Evolutionary conservation across 495 filamentous ascomycete genomes (phyloP).

Genomic region (Lophium mytilinum): DNA sequence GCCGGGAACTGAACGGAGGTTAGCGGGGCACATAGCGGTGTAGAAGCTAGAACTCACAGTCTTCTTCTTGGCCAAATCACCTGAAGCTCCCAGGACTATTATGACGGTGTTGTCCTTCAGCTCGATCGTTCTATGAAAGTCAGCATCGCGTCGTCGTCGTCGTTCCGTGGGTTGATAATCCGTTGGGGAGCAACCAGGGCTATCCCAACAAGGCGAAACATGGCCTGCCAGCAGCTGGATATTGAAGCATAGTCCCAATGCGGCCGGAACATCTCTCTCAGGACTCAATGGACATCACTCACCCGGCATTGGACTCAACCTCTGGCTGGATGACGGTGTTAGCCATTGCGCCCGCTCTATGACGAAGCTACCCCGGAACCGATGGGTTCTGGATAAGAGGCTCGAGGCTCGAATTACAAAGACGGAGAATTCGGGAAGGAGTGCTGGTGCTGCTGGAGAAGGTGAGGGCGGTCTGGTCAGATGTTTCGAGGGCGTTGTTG

Average conservation of each 20-base stretch:
- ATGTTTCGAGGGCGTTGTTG: too few species aligned
- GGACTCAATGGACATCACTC: constrained; percentile 35
- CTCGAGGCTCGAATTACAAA: neutral
- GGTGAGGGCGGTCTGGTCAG: neutral
- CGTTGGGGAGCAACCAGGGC: neutral
- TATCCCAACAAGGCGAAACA: neutral
- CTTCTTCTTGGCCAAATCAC: constrained; percentile 99
- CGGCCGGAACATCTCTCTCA: too few species aligned
- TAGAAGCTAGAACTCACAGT: constrained; percentile 55
- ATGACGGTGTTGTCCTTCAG: constrained; percentile 98
- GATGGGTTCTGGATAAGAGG: constrained; percentile 6
- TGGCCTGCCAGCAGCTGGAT: neutral
- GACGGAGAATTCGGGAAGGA: neutral
- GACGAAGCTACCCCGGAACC: constrained; percentile 3
- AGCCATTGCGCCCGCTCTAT: constrained; percentile 41
- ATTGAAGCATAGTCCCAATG: neutral
- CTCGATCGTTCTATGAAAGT: constrained; percentile 60
- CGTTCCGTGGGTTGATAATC: neutral
- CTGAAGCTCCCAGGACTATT: constrained; percentile 93
- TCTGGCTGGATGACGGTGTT: constrained; percentile 56
- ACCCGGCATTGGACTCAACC: constrained; percentile 56
- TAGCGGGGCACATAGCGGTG: neutral
- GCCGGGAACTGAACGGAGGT: constrained; percentile 71
- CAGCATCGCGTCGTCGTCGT: neutral
- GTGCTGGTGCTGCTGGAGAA: neutral